Evolutionary conservation across 768 basidiomycete species (phyloP), one percentile per base, ranked within the genome.

Genomic region (Scleroderma bovista): DNA sequence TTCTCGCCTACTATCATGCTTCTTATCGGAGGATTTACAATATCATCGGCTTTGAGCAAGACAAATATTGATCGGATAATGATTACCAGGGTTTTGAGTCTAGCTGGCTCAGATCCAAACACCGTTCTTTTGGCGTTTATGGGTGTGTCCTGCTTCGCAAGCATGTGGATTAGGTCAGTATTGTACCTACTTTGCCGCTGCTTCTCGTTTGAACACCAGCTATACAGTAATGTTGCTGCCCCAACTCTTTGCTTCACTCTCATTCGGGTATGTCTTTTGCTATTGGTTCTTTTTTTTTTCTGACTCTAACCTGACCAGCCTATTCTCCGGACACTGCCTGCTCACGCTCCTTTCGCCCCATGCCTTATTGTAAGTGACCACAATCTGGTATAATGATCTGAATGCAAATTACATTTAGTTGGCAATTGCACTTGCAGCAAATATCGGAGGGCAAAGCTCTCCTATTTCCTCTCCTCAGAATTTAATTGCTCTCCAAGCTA

Each of bases 1-100:
- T 97, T 99, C 69, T 89, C 89, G 0, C 91, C 93, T 0, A 99
- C 94, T 0, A 96, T 99, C 68, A 95, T 97, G 91, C 87, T 99
- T 32, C 84, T 98, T 44, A 91, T 95, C 56, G 93, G 93, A 10
- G 95, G 96, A 26, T 95, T 98, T 75, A 98, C 95, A 9, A 95
- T 98, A 55, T 93, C 96, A 0, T 93, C 94, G 10, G 96, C 94
- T 0, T 72, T 99, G 20, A 89, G 87, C 71, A 98, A 97, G 73
- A 94, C 94, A 6, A 88, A 88, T 55, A 92, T 98, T 53, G 96
- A 98, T 70, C 80, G 86, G 20, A 80, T 97, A 50, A 66, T 97
- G 43, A 93, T 98, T 53, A 94, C 93, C 3, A 80, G 88, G 24
- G 83, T 98, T 37, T 78, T 99, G 46, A 86, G 84, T 60, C 75